These are phyloP conservation scores for Coemansia aciculifera DNA, from an alignment of 192 early-diverging fungal genomes.

Conservation along the genomic window DNA sequence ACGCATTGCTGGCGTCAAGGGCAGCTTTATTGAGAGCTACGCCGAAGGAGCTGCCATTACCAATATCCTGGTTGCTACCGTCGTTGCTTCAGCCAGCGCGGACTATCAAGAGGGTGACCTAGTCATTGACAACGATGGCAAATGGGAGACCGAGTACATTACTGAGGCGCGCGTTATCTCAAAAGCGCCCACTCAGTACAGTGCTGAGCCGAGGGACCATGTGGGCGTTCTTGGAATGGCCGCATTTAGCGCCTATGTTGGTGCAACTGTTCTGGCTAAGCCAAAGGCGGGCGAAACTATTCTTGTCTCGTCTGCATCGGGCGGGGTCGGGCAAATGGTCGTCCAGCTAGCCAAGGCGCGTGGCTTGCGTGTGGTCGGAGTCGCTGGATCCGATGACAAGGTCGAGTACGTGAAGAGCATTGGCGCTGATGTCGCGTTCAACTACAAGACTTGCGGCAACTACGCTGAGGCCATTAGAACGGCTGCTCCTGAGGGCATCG, in stretches of 20 bases:
- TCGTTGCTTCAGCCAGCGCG: constrained; percentile 63
- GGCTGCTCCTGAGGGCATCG: constrained; percentile 76
- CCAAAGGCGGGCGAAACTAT: constrained; percentile 83
- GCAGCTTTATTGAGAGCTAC: constrained; percentile 65
- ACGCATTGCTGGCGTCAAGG: constrained; percentile 62
- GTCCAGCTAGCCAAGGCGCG: constrained; percentile 77
- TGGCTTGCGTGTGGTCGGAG: constrained; percentile 79
- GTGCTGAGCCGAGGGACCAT: constrained; percentile 13
- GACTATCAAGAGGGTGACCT: constrained; percentile 69
- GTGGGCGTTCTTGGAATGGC: constrained; percentile 75
- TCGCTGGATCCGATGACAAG: constrained; percentile 83
- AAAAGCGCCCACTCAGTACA: constrained; percentile 7
- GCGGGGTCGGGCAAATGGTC: constrained; percentile 73
- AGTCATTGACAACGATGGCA: constrained; percentile 77
- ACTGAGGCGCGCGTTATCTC: constrained; percentile 60
- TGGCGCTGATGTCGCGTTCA: constrained; percentile 84
- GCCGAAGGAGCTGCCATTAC: constrained; percentile 59
- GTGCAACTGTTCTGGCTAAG: constrained; percentile 64
- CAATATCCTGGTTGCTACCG: constrained; percentile 61
- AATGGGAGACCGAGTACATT: constrained; percentile 52
- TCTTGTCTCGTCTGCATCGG: constrained; percentile 78
- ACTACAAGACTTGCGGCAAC: constrained; percentile 79
- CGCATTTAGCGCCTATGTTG: constrained; percentile 73
- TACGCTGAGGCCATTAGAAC: constrained; percentile 55
- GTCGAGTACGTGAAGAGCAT: constrained; percentile 67